A percentile compares a stretch with the other conserved stretches of the same genome.
phyloP scores from a whole-genome alignment of 305 asterid species.

The Euphrasia arctica region DNA sequence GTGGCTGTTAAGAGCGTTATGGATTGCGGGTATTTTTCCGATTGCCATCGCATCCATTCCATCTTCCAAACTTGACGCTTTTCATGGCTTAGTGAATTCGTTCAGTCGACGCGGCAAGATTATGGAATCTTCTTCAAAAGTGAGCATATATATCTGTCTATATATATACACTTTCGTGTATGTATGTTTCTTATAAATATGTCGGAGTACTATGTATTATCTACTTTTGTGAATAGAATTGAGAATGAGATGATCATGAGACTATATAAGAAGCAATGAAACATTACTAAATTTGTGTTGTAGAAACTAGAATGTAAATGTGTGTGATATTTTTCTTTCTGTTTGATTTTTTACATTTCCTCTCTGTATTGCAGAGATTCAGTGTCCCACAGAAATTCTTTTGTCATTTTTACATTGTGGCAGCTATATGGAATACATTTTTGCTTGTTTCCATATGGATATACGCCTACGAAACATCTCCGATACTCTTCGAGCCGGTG shows the following conservation, averaged over 20 bases:
- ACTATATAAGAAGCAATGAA: neutral
- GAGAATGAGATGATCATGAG: no score
- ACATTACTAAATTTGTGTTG: neutral
- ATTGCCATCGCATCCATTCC: constrained; percentile 48
- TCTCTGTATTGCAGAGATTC: neutral
- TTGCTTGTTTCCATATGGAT: constrained; percentile 31
- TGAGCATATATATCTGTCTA: constrained; percentile 30
- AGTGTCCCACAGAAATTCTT: constrained; percentile 3
- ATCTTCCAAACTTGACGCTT: constrained; percentile 31
- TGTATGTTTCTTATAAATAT: no score
- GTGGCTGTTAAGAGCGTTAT: constrained; percentile 46
- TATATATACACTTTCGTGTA: neutral
- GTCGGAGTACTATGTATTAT: no score
- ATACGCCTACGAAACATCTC: constrained; percentile 14
- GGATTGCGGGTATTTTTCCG: constrained; percentile 63
- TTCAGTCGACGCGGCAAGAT: constrained; percentile 68
- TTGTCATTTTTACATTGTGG: constrained; percentile 31
- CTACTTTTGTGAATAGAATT: neutral
- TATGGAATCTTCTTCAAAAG: constrained; percentile 50
- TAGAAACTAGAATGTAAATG: neutral
- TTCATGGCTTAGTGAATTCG: constrained; percentile 38
- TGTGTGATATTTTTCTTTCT: neutral
- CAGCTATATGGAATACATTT: constrained; percentile 52
- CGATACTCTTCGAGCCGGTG: constrained; percentile 35
- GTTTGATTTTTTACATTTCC: neutral